Conservation (phyloP, 208 protist species). For the Plasmodiophora brassicae region DNA sequence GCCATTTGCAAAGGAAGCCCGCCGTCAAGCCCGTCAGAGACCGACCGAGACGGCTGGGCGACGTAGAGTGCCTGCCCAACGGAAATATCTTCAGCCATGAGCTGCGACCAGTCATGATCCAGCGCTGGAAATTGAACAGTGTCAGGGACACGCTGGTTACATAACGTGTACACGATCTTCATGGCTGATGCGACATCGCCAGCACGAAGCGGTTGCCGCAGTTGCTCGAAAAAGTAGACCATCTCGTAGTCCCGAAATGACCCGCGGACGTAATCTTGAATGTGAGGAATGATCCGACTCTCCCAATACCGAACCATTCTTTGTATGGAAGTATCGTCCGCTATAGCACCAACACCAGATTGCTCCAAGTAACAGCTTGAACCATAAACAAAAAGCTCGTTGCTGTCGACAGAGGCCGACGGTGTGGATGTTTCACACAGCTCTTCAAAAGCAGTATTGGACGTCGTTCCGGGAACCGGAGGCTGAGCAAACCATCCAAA, state of each 20-base stretch:
- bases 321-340: background rate
- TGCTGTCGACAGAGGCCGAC: background rate
- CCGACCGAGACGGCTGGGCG: background rate
- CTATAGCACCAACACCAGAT: background rate
- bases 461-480: background rate
- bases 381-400: background rate
- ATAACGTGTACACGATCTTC: slow-evolving; percentile 29
- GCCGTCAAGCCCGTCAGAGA: background rate
- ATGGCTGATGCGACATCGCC: slow-evolving; percentile 7
- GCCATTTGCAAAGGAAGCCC: background rate
- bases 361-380: background rate
- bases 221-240: slow-evolving; percentile 28
- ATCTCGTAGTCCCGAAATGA: slow-evolving; percentile 29
- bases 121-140: slow-evolving; percentile 6
- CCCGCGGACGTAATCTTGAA: slow-evolving; percentile 13
- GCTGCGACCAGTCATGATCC: background rate
- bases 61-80: background rate
- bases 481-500: background rate
- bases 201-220: background rate
- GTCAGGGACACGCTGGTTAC: slow-evolving; percentile 1
- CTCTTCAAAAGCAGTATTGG: background rate
- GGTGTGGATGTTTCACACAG: too few species aligned
- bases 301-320: slow-evolving; percentile 23
- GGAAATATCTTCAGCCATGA: background rate
- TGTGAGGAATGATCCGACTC: background rate